Evolutionary conservation across 1,284 basidiomycete species (phyloP).

Genomic region (Trichosporon inkin): DNA sequence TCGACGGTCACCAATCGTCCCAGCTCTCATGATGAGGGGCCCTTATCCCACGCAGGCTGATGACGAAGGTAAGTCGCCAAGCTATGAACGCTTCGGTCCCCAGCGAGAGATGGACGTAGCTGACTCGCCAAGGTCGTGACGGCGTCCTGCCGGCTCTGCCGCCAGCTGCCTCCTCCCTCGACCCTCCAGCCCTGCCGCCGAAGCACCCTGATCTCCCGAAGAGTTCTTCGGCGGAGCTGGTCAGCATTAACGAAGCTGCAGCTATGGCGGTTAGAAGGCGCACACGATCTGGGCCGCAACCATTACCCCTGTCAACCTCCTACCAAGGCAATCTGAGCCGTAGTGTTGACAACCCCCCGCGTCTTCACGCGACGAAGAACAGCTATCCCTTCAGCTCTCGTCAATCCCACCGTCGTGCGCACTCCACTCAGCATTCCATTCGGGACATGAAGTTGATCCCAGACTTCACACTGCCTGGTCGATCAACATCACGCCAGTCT

Average conservation of each 20-base stretch:
- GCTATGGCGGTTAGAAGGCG: conserved; percentile 1
- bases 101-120: background rate
- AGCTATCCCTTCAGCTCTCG: background rate
- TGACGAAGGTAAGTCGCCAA: background rate
- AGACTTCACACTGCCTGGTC: background rate
- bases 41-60: background rate
- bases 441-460: background rate
- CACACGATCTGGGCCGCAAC: background rate
- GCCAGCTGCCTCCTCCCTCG: background rate
- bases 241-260: conserved; percentile 6
- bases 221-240: background rate
- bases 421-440: background rate
- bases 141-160: background rate
- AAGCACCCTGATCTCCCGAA: background rate
- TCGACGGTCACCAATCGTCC: background rate
- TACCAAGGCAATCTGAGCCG: conserved; percentile 4
- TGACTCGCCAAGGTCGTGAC: background rate
- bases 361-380: conserved; percentile 1
- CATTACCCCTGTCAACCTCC: background rate
- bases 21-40: conserved; percentile 1
- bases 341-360: background rate
- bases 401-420: conserved; percentile 2
- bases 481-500: conserved; percentile 3
- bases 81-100: no score
- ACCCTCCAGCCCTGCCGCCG: background rate